These are phyloP conservation scores for Raphanus hybrid DNA, from an alignment of 441 rosid genomes.

Conservation along the genomic window DNA sequence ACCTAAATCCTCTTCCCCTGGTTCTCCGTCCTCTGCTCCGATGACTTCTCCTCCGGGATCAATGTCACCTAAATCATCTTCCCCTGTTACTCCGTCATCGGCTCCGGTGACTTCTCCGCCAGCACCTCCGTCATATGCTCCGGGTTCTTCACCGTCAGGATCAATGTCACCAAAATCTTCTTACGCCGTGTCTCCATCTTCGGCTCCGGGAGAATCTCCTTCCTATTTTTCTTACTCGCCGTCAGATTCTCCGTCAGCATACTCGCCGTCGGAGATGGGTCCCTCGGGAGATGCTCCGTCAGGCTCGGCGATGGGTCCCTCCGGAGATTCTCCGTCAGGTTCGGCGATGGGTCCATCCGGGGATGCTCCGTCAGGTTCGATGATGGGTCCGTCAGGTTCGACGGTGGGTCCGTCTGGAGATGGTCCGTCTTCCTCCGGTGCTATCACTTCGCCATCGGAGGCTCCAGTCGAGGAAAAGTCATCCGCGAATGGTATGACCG, in stretches of 20 bases:
- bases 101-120: conserved; percentile 29
- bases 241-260: conserved; percentile 22
- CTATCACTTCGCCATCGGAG: conserved; percentile 18
- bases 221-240: conserved; percentile 21
- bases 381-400: conserved; percentile 21
- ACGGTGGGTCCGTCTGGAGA: conserved; percentile 9
- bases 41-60: conserved; percentile 32
- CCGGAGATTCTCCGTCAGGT: conserved; percentile 2
- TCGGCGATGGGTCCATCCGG: neutral
- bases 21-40: conserved; percentile 24
- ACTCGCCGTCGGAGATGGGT: conserved; percentile 18
- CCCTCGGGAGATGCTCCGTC: conserved; percentile 25
- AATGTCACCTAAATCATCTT: conserved; percentile 26
- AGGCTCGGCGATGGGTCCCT: conserved; percentile 22
- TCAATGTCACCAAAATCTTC: conserved; percentile 33
- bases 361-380: conserved; percentile 9
- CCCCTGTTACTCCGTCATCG: conserved; percentile 11
- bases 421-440: conserved; percentile 22
- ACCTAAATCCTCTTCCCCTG: conserved; percentile 35
- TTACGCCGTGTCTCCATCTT: conserved; percentile 24
- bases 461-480: conserved; percentile 27
- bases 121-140: conserved; percentile 27
- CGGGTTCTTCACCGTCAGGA: conserved; percentile 1
- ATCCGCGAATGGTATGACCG: conserved; percentile 30
- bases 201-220: conserved; percentile 34